Conservation (phyloP, 495 filamentous ascomycete species). For the Thermochaetoides thermophila region DNA sequence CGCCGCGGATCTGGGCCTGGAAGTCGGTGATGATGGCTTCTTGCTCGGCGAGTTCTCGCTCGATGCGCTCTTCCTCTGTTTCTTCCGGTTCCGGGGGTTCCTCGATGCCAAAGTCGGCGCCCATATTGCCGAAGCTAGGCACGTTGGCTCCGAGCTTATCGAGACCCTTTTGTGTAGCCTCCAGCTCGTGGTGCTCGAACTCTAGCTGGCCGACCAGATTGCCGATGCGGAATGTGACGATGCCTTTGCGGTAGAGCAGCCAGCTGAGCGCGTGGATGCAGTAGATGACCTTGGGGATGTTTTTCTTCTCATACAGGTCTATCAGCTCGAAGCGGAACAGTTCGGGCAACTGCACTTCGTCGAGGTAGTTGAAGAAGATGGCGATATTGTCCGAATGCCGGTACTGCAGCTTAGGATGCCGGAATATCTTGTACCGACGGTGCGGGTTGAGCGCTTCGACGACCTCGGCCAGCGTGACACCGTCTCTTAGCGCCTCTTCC, state of each 20-base stretch:
- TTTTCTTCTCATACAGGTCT: slow-evolving; percentile 98
- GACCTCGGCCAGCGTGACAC: slow-evolving; percentile 91
- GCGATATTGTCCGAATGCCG: slow-evolving; percentile 97
- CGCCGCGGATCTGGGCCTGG: slow-evolving; percentile 77
- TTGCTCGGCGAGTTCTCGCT: slow-evolving; percentile 66
- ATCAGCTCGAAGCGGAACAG: slow-evolving; percentile 98
- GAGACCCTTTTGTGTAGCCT: slow-evolving; percentile 89
- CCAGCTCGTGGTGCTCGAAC: slow-evolving; percentile 94
- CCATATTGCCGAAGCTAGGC: slow-evolving; percentile 96
- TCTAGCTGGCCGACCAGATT: slow-evolving; percentile 94
- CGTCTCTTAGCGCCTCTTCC: slow-evolving; percentile 85
- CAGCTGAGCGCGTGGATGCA: slow-evolving; percentile 96
- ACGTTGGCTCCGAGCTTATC: slow-evolving; percentile 89
- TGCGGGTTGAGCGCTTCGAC: slow-evolving; percentile 78
- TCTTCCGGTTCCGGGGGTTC: slow-evolving; percentile 59
- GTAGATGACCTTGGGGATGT: slow-evolving; percentile 97
- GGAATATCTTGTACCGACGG: slow-evolving; percentile 66
- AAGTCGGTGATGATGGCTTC: slow-evolving; percentile 59
- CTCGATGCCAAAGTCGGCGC: slow-evolving; percentile 63
- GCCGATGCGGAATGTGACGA: slow-evolving; percentile 92
- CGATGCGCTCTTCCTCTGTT: slow-evolving; percentile 77
- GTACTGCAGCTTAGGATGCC: slow-evolving; percentile 69
- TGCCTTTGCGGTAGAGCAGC: slow-evolving; percentile 84
- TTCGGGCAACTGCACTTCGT: slow-evolving; percentile 87
- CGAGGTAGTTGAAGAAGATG: slow-evolving; percentile 81